Base-by-base conservation (phyloP, 306 rosid genomes). In the Acmispon strigosus region DNA sequence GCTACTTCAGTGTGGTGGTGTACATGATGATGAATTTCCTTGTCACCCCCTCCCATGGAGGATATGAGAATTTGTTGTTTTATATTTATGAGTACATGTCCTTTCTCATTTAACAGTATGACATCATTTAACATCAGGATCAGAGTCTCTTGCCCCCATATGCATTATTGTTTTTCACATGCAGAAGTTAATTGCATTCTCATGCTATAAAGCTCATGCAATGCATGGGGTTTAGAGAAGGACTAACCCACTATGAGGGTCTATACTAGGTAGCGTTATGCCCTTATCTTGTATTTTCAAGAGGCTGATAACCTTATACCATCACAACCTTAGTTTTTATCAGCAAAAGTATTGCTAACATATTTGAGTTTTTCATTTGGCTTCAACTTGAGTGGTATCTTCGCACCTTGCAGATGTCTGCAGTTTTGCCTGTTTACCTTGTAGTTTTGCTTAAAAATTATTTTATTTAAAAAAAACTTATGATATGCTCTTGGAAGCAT, bases 1-100 rank as follows among this genome's bases (percentile, higher is more conserved):
- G 41, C 24, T 81, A 42, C 72, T 78, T 66, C 72, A 42, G 55
- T 29, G 20, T 7, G 15, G 44, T 18, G 37, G 71, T 78, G 44
- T 60, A 37, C 8, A 48, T 41, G 9, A 16, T 42, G 49, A 20
- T 62, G 18, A 8, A 44, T 73, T 77, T 55, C 56, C 8, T 57
- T 45, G 37, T 12, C 41, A 2, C 6, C 29, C 69, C 27, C n/a
- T 58, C 22, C 49, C 39, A 8, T 43, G 8, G 57, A 4, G 7
- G 48, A 43, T 59, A 61, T 72, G 39, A 55, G 20, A 60, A 24
- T 66, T 81, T 72, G 29, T 41, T 16, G 41, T 61, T 62, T 62
- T 48, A 66, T 50, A 53, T 17, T 19, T 57, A 10, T 67, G 14
- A 12, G 37, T 39, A 17, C 24, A 7, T 47, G 51, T 60, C 43